Evolutionary conservation across 768 basidiomycete genomes (phyloP), one percentile per base, ranked within the genome.

Genomic region (Megacollybia marginata): DNA sequence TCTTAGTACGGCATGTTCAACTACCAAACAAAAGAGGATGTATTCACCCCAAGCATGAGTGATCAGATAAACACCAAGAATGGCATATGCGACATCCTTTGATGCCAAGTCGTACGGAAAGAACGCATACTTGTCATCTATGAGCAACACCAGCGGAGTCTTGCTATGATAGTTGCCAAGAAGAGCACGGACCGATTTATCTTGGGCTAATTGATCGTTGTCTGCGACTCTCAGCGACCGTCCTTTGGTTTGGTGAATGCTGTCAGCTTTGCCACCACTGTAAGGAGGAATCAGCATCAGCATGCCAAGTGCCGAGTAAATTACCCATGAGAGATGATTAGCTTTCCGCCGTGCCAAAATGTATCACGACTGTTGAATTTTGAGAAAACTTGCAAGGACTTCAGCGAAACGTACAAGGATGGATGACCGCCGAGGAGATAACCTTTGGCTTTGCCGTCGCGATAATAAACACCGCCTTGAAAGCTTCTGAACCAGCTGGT

Each of bases 291-390:
- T 44, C 20, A 19, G n/a, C 18, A 31, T 5, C 36, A 28, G 33
- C 10, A 12, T 51, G 47, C 32, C 28, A 32, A 43, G 31, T 38
- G 33, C 33, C 32, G 19, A 34, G 48, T 47, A n/a, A 59, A 77
- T 49, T 53, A 92, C 89, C 88, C 90, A 62, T 92, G 89, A 8
- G 89, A 92, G 46, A 92, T 79, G 42, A 92, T 88, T 5, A 89
- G 59, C 53, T 70, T 79, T 13, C 90, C 89, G 13, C 63, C 70
- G 38, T 82, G 75, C 43, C 73, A 67, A 56, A 85, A 91, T 13
- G 70, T 57, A 57, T 92, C 89, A 9, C 85, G 83, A 44, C 89
- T 91, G 52, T 10, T 48, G 46, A 52, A 32, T 40, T 44, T 49
- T 47, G 46, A 48, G 49, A 48, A 43, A 47, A 49, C 47, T n/a